Percentiles rank a stretch among this genome's conserved stretches.
phyloP scores from a whole-genome alignment of 108 stramenopile genomes.

The Nitzschia sp. region DNA sequence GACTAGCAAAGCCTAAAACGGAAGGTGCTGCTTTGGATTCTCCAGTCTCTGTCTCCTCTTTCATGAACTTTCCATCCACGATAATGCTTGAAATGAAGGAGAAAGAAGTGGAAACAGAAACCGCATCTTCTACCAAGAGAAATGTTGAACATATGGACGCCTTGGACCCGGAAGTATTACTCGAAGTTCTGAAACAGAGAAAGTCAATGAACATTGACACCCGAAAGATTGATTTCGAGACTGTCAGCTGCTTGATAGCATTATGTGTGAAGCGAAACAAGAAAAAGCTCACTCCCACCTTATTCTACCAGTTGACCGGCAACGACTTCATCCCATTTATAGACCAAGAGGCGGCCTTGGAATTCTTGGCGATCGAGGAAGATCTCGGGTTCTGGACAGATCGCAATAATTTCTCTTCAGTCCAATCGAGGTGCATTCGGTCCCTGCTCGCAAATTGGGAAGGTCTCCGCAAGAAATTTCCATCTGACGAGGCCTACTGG shows the following conservation, averaged over 20 bases:
- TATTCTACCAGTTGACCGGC: conserved; percentile 17
- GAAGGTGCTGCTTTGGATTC: background rate
- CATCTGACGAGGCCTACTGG: conserved; percentile 11
- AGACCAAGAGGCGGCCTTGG: conserved; percentile 17
- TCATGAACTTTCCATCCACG: too few species aligned
- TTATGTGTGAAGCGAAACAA: conserved; percentile 2
- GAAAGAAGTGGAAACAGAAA: background rate
- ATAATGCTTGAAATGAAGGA: background rate
- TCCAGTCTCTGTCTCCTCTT: too few species aligned
- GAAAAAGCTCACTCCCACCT: background rate
- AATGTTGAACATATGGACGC: background rate
- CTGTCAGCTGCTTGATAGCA: conserved; percentile 20
- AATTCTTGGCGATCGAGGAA: conserved; percentile 6
- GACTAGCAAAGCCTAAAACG: too few species aligned
- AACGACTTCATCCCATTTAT: conserved; percentile 10
- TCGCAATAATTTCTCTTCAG: conserved; percentile 2
- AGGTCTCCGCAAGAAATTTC: conserved; percentile 3
- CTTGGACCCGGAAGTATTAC: background rate
- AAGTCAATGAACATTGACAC: background rate
- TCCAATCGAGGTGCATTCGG: conserved; percentile 18
- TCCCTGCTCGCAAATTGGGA: conserved; percentile 16
- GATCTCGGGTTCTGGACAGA: conserved; percentile 9
- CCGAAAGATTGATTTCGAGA: background rate
- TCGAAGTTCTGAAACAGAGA: conserved; percentile 4
- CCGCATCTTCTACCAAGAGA: background rate